Conservation (phyloP, 768 basidiomycete species). For the Termitomyces sp. region DNA sequence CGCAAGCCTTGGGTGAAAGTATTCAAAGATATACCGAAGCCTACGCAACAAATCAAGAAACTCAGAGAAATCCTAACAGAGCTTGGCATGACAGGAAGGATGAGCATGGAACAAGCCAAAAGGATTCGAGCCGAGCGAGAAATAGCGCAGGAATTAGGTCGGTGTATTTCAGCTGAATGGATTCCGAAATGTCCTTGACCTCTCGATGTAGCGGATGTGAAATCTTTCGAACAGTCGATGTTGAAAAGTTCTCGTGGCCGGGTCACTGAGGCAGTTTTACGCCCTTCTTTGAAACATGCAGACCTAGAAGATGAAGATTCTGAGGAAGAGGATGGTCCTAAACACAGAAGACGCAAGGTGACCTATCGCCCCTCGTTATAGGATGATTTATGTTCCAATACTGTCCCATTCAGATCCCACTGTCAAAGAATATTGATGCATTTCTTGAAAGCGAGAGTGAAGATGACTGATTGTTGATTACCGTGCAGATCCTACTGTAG, state of each 20-base stretch:
- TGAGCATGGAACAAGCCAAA: constrained; percentile 79
- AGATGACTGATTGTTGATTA: constrained; percentile 33
- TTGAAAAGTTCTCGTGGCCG: constrained; percentile 25
- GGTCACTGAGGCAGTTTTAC: constrained; percentile 5
- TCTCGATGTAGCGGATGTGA: constrained; percentile 59
- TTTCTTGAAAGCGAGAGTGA: constrained; percentile 73
- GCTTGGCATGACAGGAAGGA: constrained; percentile 75
- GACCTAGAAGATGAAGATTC: constrained; percentile 14
- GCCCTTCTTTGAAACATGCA: constrained; percentile 11
- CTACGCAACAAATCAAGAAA: constrained; percentile 58
- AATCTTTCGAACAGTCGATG: constrained; percentile 57
- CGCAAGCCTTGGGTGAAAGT: constrained; percentile 76
- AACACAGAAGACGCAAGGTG: constrained; percentile 39
- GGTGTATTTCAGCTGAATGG: constrained; percentile 16
- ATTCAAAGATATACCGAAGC: constrained; percentile 51
- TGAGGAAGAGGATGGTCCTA: constrained; percentile 21
- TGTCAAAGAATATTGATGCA: constrained; percentile 56
- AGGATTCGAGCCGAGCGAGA: constrained; percentile 70
- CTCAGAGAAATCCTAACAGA: constrained; percentile 61
- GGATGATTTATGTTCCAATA: neutral
- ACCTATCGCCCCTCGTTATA: constrained; percentile 6
- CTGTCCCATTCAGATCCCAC: constrained; percentile 5
- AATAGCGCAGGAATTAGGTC: constrained; percentile 73
- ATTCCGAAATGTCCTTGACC: neutral
- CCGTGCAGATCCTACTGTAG: neutral